Base-by-base conservation (phyloP, 345 rosid species). In the Eutrema yunnanense region DNA sequence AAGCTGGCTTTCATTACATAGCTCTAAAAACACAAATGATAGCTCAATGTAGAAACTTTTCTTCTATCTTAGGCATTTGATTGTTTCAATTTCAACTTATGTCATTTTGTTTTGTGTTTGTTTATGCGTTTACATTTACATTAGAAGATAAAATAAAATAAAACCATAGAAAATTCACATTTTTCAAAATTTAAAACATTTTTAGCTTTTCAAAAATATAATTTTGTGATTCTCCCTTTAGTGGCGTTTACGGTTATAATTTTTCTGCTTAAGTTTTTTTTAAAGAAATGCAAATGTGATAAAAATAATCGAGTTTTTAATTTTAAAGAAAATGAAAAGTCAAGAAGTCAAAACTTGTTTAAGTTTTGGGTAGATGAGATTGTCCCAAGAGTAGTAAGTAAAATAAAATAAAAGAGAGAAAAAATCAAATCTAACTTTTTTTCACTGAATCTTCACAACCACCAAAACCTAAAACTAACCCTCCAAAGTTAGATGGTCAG, bases 381-480 rank as follows among this genome's bases (percentile, higher is more conserved):
- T 70, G 66, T 32, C 75, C 54, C 33, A 55, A 54, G 66, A 70
- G 71, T 33, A 70, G 26, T 22, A 22, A 76, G 80, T 76, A 29
- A 44, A 22, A 36, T 4, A 41, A 36, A 37, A 42, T 32, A 6
- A 37, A 16, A n/a, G 1, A 53, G 14, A 56, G 11, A 36, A n/a
- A 16, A 54, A 64, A 62, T 44, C 53, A 47, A 62, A 75, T 62
- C 53, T 40, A 19, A 52, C 34, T 4, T 72, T 60, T 59, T 67
- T 59, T 75, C 65, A 69, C 61, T 76, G 65, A 57, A 62, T 61
- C 42, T 72, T 77, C 80, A 59, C 80, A 77, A 71, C 80, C 47
- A 77, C 80, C 69, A 64, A 32, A 37, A 76, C 80, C 80, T 76
- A 69, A 69, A 56, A 71, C 16, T 65, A 55, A 71, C 67, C 80